These are phyloP conservation scores for Calocybe cyanea DNA, from an alignment of 768 basidiomycete species.

Conservation along the genomic window DNA sequence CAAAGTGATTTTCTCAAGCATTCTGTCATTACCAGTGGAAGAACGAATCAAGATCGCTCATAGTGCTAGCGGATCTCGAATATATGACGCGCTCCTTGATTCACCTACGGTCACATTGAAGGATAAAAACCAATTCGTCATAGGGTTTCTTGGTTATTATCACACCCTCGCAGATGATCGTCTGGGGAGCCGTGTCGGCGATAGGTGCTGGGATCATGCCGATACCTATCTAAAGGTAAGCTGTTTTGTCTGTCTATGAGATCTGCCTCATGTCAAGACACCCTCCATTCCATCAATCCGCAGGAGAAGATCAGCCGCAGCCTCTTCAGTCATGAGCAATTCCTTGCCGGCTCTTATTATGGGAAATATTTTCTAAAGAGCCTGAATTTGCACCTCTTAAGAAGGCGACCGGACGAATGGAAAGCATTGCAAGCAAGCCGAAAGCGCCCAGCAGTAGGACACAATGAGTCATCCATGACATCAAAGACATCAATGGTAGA, in stretches of 20 bases:
- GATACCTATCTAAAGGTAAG: slow-evolving; percentile 88
- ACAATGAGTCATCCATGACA: not conserved
- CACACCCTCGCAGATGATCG: slow-evolving; percentile 82
- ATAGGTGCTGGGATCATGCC: slow-evolving; percentile 87
- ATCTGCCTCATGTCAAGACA: too few species aligned
- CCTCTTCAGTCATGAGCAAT: slow-evolving; percentile 65
- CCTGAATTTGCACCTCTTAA: slow-evolving; percentile 73
- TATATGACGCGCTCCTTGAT: slow-evolving; percentile 76
- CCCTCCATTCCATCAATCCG: not conserved
- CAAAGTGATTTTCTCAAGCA: slow-evolving; percentile 33
- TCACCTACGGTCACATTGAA: slow-evolving; percentile 62
- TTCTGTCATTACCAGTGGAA: slow-evolving; percentile 52
- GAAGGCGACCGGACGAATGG: slow-evolving; percentile 84
- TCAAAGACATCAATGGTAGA: not conserved
- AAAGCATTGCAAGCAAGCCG: slow-evolving; percentile 59
- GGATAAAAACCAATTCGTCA: slow-evolving; percentile 66
- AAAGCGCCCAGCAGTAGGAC: slow-evolving; percentile 19
- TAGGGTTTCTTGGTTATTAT: slow-evolving; percentile 75
- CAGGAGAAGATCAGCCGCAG: slow-evolving; percentile 92
- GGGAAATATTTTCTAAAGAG: slow-evolving; percentile 85
- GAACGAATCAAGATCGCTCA: slow-evolving; percentile 52
- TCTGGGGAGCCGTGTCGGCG: slow-evolving; percentile 86
- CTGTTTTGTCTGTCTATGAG: not conserved
- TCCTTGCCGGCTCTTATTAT: slow-evolving; percentile 73
- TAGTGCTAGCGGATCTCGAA: slow-evolving; percentile 64